These are phyloP conservation scores for Metschnikowia henanensis DNA, from an alignment of 805 yeast species.

Conservation along the genomic window DNA sequence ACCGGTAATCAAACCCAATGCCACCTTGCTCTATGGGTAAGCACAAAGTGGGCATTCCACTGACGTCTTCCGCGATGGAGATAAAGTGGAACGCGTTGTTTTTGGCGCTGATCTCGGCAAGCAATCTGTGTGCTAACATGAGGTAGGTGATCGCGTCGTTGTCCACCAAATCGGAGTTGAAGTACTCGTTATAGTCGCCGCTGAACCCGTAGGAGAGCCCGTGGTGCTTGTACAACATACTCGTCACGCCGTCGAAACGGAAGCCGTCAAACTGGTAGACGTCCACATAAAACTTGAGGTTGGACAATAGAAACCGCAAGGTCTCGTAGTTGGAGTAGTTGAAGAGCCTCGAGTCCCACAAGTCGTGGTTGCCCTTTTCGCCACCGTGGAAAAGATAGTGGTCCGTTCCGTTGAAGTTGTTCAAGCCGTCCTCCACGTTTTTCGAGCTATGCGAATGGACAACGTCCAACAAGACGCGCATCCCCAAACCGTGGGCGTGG, in stretches of 20 bases:
- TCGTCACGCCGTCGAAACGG: constrained; percentile 95
- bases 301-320: constrained; percentile 78
- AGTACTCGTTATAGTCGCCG: constrained; percentile 91
- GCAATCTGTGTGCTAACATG: constrained; percentile 86
- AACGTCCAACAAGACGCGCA: constrained; percentile 83
- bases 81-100: constrained; percentile 47
- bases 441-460: constrained; percentile 97
- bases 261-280: constrained; percentile 91
- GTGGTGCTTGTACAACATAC: constrained; percentile 89
- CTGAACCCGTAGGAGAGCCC: constrained; percentile 89
- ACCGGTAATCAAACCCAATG: constrained; percentile 88
- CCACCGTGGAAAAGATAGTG: constrained; percentile 94
- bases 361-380: constrained; percentile 81
- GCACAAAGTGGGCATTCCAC: constrained; percentile 96
- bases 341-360: constrained; percentile 96
- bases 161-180: constrained; percentile 77
- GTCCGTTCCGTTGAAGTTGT: constrained; percentile 93
- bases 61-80: constrained; percentile 94
- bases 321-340: constrained; percentile 93
- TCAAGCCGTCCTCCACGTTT: constrained; percentile 91
- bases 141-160: constrained; percentile 83
- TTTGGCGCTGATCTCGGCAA: constrained; percentile 48
- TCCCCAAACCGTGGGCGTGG: constrained; percentile 86
- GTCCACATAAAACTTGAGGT: constrained; percentile 80
- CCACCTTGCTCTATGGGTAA: constrained; percentile 76